Evolutionary conservation across 306 rosid species (phyloP), one percentile per base, ranked within the genome.

Genomic region (Lathyrus tuberosus): DNA sequence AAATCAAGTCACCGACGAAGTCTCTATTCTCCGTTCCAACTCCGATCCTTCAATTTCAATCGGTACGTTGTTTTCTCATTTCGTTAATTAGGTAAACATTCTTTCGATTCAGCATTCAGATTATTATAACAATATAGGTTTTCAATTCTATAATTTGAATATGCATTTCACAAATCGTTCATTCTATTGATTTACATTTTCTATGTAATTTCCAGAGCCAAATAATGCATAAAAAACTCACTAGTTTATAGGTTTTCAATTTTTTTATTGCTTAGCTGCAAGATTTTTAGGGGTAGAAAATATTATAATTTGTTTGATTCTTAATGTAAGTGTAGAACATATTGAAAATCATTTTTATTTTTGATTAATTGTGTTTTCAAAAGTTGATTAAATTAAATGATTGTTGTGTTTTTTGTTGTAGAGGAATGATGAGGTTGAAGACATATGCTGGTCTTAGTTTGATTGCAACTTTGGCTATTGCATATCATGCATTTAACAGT

Each of bases 371-470:
- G 9, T 53, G 16, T 53, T 11, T 24, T 33, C 49, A 53, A 22
- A 37, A 56, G 68, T 65, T 70, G 61, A 73, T 81, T 78, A 12
- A 71, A 28, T 57, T 14, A 2, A 57, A 63, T 69, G 41, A 14
- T 80, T 79, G 26, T 4, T 62, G 35, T 74, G 42, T 16, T 17
- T 70, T 24, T 44, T 60, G 22, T 74, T 74, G 83, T 33, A 68
- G 77, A 54, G 81, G 38, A 79, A 66, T 88, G 96, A 84, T 95
- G 91, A 89, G 84, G 89, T 76, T 95, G 80, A 95, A 91, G 75
- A 84, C 95, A 4, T 95, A 95, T 77, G 96, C 93, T 9, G 91
- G 96, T 79, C 80, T 95, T 58, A 95, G 99, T 81, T 84, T 91
- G 72, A 46, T 95, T 52, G 96, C 96, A 51, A 83, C 96, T 68